phyloP scores from a whole-genome alignment of 2,329 filamentous ascomycete genomes.

The Chrysoporthe cubensis region DNA sequence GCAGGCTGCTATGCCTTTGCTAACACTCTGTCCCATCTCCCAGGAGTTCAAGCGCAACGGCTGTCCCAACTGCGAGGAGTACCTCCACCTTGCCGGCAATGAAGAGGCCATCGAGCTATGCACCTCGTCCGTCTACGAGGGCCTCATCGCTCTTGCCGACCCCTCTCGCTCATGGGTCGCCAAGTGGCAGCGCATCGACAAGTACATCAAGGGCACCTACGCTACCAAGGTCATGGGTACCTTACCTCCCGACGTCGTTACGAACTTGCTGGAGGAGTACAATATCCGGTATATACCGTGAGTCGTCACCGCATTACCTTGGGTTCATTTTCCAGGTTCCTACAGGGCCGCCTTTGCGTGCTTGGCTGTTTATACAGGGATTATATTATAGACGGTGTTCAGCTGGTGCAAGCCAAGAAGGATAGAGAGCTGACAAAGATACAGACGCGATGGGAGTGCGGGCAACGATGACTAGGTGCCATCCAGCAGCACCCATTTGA shows the following conservation, averaged over 20 bases:
- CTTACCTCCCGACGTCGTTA: conserved; percentile 67
- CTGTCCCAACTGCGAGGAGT: conserved; percentile 95
- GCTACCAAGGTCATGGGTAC: conserved; percentile 92
- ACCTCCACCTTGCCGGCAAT: conserved; percentile 80
- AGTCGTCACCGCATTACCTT: conserved; percentile 36
- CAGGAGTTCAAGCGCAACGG: conserved; percentile 85
- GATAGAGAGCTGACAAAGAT: conserved; percentile 9
- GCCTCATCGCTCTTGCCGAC: conserved; percentile 82
- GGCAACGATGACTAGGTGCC: conserved; percentile 47
- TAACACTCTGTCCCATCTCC: conserved; percentile 24
- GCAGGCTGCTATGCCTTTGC: conserved; percentile 20
- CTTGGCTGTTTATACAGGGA: background rate
- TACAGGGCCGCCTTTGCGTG: background rate
- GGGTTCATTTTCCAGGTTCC: too few relatives aligned
- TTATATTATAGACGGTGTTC: background rate
- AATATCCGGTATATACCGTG: conserved; percentile 69
- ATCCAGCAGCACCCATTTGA: conserved; percentile 23
- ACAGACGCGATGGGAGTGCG: conserved; percentile 60
- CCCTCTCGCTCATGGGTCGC: conserved; percentile 90
- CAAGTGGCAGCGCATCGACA: conserved; percentile 91
- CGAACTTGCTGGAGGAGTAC: conserved; percentile 64
- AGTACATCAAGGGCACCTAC: conserved; percentile 87
- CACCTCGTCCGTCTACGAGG: conserved; percentile 96
- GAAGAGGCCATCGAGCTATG: conserved; percentile 85
- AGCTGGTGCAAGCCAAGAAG: background rate